These are phyloP conservation scores for Stemphylium vesicarium DNA, from an alignment of 2,329 filamentous ascomycete species.

Conservation along the genomic window DNA sequence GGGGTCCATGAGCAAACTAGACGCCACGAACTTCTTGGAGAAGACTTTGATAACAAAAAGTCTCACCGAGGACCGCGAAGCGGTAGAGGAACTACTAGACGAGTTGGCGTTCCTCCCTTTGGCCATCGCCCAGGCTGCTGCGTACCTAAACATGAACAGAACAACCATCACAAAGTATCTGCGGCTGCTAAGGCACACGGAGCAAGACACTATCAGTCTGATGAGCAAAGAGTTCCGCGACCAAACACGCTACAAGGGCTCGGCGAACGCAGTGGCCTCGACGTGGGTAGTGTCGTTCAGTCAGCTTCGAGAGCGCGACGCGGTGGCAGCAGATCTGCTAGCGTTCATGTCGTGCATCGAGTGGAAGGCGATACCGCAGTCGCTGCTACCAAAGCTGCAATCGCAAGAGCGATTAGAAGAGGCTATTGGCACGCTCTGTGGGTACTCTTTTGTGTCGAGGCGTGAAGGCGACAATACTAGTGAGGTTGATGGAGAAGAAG, in stretches of 20 bases:
- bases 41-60: conserved; percentile 15
- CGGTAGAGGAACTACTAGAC: conserved; percentile 8
- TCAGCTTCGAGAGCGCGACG: conserved; percentile 31
- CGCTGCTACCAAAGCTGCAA: conserved; percentile 16
- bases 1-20: neutral
- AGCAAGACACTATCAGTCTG: conserved; percentile 43
- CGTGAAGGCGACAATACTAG: conserved; percentile 8
- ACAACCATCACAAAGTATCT: conserved; percentile 45
- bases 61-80: conserved; percentile 2
- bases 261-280: conserved; percentile 49
- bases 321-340: conserved; percentile 47
- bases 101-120: conserved; percentile 51
- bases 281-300: conserved; percentile 56
- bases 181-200: conserved; percentile 35
- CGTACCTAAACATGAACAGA: conserved; percentile 48
- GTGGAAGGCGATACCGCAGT: conserved; percentile 25
- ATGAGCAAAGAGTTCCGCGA: conserved; percentile 51
- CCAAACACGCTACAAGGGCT: conserved; percentile 42
- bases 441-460: conserved; percentile 29
- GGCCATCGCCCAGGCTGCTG: conserved; percentile 46
- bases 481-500: neutral
- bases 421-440: conserved; percentile 30
- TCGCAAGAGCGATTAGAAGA: conserved; percentile 18
- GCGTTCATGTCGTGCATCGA: conserved; percentile 36
- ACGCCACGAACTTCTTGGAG: conserved; percentile 1